Evolutionary conservation across 305 asterid genomes (phyloP), one percentile per base, ranked within the genome.

Genomic region (Plantago coronopus): DNA sequence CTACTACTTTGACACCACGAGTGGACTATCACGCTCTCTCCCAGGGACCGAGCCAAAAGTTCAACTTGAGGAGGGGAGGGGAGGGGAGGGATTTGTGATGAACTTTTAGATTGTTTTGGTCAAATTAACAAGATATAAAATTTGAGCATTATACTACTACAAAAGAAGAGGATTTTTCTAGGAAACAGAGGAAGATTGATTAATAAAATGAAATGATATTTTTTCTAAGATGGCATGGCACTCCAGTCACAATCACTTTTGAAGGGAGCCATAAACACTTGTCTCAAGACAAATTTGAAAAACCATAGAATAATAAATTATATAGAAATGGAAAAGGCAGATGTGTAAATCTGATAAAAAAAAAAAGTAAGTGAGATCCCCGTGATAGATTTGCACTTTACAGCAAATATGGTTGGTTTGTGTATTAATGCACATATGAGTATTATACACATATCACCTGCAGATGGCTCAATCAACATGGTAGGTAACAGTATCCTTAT

Each of bases 181-280:
- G 42, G 40, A 23, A 23, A 23, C 40, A 34, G 31, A 2, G 5
- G 29, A 20, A 25, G 58, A 53, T 53, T 53, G 42, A 23, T 53
- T 53, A 50, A 20, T 53, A 11, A 53, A 50, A 3, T 50, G 19
- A 53, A 4, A 17, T 53, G 11, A 17, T 37, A 23, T 53, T 53
- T 53, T 37, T 1, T 23, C 38, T 37, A 19, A 23, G 27, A 25
- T 25, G 31, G 17, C 12, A 22, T 53, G 20, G 20, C 58, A 53
- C 58, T 53, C 58, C 58, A 53, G 58, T 53, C 58, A 53, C 58
- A 5, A 17, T 53, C 58, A 53, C 58, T 53, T 53, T 53, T 53
- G 13, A 11, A 53, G 58, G 1, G n/a, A 18, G 40, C 58, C 58
- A 53, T 53, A 53, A 25, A 53, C 42, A 53, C 20, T 53, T 53